These are phyloP conservation scores for Jimgerdemannia flammicorona DNA, from an alignment of 192 early-diverging fungal genomes.

Conservation along the genomic window DNA sequence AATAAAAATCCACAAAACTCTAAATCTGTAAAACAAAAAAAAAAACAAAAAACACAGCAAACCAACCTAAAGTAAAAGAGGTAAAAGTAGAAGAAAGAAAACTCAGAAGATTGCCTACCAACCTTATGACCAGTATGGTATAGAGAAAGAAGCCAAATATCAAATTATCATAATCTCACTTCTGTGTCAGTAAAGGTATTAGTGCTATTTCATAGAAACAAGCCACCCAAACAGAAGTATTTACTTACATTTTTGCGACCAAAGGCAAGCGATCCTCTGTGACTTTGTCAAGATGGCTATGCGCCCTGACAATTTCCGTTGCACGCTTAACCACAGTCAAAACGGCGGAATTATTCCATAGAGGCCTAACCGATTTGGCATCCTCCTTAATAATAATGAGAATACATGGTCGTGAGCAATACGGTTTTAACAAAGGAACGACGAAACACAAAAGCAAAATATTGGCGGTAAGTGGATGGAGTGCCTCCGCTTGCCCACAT, in stretches of 20 bases:
- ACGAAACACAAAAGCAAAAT: background rate
- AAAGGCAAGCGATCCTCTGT: background rate
- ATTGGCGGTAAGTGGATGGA: background rate
- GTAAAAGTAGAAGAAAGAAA: too few relatives aligned
- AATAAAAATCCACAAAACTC: too few relatives aligned
- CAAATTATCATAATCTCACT: background rate
- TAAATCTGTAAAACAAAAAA: too few relatives aligned
- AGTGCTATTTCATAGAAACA: background rate
- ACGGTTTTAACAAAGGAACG: background rate
- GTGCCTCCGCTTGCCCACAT: background rate
- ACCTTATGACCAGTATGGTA: too few relatives aligned
- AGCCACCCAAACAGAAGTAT: background rate
- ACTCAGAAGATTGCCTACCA: too few relatives aligned
- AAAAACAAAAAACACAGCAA: too few relatives aligned
- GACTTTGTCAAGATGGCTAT: background rate
- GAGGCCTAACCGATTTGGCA: too few relatives aligned
- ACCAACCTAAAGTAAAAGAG: too few relatives aligned
- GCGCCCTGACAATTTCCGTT: background rate
- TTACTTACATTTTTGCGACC: background rate
- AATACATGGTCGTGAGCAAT: background rate
- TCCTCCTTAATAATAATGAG: background rate
- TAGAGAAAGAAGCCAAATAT: too few relatives aligned
- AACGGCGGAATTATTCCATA: background rate
- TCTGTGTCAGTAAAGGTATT: background rate
- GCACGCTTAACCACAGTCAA: background rate